Evolutionary conservation across 345 rosid species (phyloP).

Genomic region (Melaleuca quinquenervia): DNA sequence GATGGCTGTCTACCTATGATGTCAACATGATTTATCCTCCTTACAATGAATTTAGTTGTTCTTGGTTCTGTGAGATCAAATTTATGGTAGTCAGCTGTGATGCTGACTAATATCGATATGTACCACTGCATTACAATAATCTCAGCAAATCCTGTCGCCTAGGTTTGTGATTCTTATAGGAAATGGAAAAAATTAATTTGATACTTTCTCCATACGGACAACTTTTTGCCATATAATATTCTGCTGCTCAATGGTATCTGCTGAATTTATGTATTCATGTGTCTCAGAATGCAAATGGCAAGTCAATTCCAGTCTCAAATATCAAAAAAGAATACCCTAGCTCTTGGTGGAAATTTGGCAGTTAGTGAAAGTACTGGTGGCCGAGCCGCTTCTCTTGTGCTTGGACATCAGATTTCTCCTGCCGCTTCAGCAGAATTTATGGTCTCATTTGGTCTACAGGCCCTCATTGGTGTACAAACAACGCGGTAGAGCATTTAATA

Average conservation of each 20-base stretch:
- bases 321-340: conserved; percentile 58
- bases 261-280: conserved; percentile 5
- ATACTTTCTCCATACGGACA: background rate
- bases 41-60: background rate
- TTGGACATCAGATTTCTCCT: conserved; percentile 68
- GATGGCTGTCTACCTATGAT: background rate
- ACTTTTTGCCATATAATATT: background rate
- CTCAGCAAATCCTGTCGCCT: background rate
- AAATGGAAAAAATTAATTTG: background rate
- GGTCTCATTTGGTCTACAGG: conserved; percentile 70
- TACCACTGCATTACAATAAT: background rate
- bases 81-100: background rate
- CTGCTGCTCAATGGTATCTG: background rate
- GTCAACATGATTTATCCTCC: background rate
- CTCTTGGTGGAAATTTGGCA: conserved; percentile 70
- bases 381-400: conserved; percentile 54
- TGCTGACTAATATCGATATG: background rate
- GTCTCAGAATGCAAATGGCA: conserved; percentile 76
- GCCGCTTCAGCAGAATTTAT: conserved; percentile 67
- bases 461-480: conserved; percentile 64
- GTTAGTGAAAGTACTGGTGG: conserved; percentile 64
- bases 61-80: background rate
- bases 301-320: conserved; percentile 73
- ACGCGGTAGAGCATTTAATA: conserved; percentile 42
- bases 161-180: background rate